Evolutionary conservation across 129 eudicot species (phyloP).

Genomic region (Ambrosia trifida): DNA sequence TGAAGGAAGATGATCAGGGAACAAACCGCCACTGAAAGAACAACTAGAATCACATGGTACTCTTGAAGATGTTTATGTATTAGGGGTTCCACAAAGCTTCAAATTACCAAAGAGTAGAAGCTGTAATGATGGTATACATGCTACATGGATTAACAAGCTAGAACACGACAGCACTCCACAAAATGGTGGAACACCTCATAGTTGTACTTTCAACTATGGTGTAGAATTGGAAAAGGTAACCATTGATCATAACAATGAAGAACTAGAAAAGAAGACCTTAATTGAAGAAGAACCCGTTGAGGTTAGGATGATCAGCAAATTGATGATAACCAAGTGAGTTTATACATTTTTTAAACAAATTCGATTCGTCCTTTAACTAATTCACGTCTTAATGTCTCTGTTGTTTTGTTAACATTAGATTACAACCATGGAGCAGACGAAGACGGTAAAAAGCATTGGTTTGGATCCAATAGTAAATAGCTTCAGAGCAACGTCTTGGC

Average conservation of each 20-base stretch:
- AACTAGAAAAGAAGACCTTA: slow-evolving; percentile 31
- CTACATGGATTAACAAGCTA: slow-evolving; percentile 35
- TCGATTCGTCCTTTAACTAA: neutral
- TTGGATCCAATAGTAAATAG: slow-evolving; percentile 82
- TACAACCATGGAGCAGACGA: slow-evolving; percentile 12
- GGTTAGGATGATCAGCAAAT: slow-evolving; percentile 32
- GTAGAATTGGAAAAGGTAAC: slow-evolving; percentile 44
- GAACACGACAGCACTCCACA: slow-evolving; percentile 46
- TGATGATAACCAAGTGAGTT: slow-evolving; percentile 55
- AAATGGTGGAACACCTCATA: slow-evolving; percentile 44
- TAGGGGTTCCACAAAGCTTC: slow-evolving; percentile 36
- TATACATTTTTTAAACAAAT: neutral
- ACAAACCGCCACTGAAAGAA: slow-evolving; percentile 26
- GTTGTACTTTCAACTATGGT: slow-evolving; percentile 41
- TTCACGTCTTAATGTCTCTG: slow-evolving; percentile 5
- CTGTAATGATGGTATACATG: slow-evolving; percentile 48
- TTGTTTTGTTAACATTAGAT: slow-evolving; percentile 16
- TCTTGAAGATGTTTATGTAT: slow-evolving; percentile 23
- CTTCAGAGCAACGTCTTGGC: slow-evolving; percentile 48
- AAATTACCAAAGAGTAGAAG: slow-evolving; percentile 61
- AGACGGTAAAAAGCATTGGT: slow-evolving; percentile 65
- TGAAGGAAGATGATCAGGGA: slow-evolving; percentile 20
- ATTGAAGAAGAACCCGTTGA: slow-evolving; percentile 31
- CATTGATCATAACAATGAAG: slow-evolving; percentile 32
- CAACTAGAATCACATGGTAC: slow-evolving; percentile 15